Conservation (phyloP, 768 basidiomycete genomes). For the Phlebiopsis gigantea region DNA sequence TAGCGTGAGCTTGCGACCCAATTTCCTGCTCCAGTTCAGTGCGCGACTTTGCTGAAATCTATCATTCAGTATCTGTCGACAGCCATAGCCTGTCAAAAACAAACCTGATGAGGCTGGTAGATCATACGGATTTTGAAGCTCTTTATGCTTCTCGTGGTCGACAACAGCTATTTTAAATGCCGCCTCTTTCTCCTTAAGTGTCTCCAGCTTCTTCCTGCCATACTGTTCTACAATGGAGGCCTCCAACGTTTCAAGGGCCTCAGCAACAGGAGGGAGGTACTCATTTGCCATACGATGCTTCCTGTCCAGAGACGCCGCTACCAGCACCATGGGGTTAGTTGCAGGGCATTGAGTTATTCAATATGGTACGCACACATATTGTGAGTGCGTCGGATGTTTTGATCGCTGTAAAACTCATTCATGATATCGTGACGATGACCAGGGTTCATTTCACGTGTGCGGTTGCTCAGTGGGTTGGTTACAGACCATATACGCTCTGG, state of each 20-base stretch:
- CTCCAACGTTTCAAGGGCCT: background rate
- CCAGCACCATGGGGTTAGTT: background rate
- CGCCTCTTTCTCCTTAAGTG: background rate
- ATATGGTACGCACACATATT: conserved; percentile 7
- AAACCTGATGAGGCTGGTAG: background rate
- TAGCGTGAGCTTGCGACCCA: background rate
- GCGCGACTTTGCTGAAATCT: background rate
- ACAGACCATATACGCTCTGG: conserved; percentile 15
- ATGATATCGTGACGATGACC: conserved; percentile 19
- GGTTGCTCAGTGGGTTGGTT: conserved; percentile 2
- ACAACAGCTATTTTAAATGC: background rate
- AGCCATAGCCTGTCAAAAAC: background rate
- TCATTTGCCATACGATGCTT: background rate
- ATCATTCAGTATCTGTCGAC: background rate
- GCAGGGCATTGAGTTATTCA: no score
- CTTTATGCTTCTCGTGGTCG: background rate
- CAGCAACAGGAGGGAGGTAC: background rate
- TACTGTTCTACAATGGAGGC: background rate
- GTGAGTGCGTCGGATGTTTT: conserved; percentile 11
- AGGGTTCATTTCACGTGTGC: conserved; percentile 13
- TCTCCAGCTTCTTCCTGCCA: background rate
- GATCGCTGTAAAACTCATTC: conserved; percentile 13
- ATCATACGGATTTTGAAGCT: conserved; percentile 1
- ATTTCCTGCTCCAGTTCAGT: background rate
- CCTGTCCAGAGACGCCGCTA: background rate